Conservation (phyloP, 495 filamentous ascomycete species). For the Penicillium alfredii region DNA sequence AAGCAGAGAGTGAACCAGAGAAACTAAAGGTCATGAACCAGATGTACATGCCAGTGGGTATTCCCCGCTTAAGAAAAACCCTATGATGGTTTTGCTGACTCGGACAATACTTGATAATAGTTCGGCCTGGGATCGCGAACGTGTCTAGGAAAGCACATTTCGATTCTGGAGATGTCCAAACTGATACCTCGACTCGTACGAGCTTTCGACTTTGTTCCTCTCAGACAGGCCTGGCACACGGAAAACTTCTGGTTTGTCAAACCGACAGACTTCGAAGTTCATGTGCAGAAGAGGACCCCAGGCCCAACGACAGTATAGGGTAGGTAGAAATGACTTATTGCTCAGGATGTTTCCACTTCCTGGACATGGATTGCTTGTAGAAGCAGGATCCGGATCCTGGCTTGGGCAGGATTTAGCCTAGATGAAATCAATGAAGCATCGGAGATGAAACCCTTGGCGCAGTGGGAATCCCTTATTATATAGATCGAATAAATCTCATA, state of each 20-base stretch:
- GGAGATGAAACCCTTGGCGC: conserved; percentile 20
- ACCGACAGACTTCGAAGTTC: conserved; percentile 33
- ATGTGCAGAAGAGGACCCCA: conserved; percentile 8
- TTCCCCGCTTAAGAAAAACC: background rate
- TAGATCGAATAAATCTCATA: too few relatives aligned
- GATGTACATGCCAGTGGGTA: conserved; percentile 38
- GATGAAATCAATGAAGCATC: conserved; percentile 13
- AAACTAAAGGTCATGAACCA: conserved; percentile 36
- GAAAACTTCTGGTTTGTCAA: conserved; percentile 46
- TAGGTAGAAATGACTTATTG: too few relatives aligned
- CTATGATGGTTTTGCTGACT: conserved; percentile 1
- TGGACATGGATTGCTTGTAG: too few relatives aligned
- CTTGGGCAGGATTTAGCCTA: too few relatives aligned
- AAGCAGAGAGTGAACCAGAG: conserved; percentile 25
- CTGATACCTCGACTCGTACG: conserved; percentile 42
- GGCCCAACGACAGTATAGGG: background rate
- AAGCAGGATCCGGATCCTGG: too few relatives aligned
- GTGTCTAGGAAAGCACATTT: conserved; percentile 46
- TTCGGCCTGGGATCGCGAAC: conserved; percentile 42
- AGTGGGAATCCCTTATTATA: too few relatives aligned
- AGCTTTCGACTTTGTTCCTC: conserved; percentile 34
- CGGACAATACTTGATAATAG: conserved; percentile 28
- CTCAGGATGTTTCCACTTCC: too few relatives aligned
- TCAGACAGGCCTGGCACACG: conserved; percentile 31
- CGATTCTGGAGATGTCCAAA: conserved; percentile 43